These are phyloP conservation scores for Penium margaritaceum DNA, from an alignment of 139 green algal species.

Conservation along the genomic window DNA sequence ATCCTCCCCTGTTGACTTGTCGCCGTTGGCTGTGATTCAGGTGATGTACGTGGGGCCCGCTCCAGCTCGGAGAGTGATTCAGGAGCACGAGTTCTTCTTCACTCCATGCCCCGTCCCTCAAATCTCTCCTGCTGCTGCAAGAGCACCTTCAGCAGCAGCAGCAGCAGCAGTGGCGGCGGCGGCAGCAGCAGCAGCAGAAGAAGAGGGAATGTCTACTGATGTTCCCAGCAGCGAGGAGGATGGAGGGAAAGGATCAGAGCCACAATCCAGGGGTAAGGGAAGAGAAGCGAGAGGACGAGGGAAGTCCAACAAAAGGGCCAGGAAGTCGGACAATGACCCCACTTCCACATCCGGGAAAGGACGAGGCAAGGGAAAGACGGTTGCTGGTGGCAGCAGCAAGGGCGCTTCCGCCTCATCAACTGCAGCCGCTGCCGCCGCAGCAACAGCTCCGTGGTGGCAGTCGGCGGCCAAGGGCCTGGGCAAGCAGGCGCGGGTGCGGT, in stretches of 20 bases:
- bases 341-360: too few species aligned
- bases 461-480: too few species aligned
- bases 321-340: too few species aligned
- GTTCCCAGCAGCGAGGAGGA: too few species aligned
- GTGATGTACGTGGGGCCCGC: conserved; percentile 77
- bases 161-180: background rate
- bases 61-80: conserved; percentile 54
- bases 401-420: background rate
- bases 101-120: background rate
- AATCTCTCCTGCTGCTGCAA: background rate
- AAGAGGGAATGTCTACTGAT: too few species aligned
- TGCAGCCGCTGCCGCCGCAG: background rate
- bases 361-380: background rate
- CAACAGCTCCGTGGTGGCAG: background rate
- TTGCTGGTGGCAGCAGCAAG: background rate
- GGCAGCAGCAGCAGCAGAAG: conserved; percentile 10
- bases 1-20: too few species aligned
- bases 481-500: conserved; percentile 52
- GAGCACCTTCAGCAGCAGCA: background rate
- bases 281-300: too few species aligned
- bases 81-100: conserved; percentile 60
- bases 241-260: too few species aligned
- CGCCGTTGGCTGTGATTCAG: conserved; percentile 13
- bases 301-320: too few species aligned
- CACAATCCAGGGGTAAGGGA: too few species aligned